These are phyloP conservation scores for Salinomyces thailandicus DNA, from an alignment of 2,329 filamentous ascomycete species.

Conservation along the genomic window DNA sequence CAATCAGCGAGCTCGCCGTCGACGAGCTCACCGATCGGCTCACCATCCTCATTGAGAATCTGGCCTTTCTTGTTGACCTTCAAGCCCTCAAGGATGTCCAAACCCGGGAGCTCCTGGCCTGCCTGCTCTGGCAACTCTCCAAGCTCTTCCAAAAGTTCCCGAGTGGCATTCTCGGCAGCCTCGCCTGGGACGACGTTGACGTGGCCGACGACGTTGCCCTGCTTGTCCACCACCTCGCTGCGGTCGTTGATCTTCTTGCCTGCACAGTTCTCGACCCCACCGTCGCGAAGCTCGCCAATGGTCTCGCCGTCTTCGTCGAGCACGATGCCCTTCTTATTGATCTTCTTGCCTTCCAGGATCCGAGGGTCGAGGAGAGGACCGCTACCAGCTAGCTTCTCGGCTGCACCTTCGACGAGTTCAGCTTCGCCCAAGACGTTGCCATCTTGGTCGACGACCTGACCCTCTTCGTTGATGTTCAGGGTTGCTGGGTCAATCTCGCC, in stretches of 20 bases:
- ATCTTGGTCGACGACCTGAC: slow-evolving; percentile 41
- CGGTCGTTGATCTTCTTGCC: slow-evolving; percentile 42
- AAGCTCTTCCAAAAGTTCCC: slow-evolving; percentile 37
- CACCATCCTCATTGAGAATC: slow-evolving; percentile 43
- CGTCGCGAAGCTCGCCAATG: slow-evolving; percentile 41
- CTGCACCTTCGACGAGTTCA: slow-evolving; percentile 40
- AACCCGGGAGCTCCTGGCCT: slow-evolving; percentile 28
- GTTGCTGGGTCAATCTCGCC: slow-evolving; percentile 35
- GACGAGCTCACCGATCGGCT: slow-evolving; percentile 42
- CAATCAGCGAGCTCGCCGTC: slow-evolving; percentile 52
- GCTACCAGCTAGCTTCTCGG: slow-evolving; percentile 37
- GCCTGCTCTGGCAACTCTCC: slow-evolving; percentile 27
- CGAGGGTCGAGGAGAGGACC: slow-evolving; percentile 28
- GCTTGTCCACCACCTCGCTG: slow-evolving; percentile 42
- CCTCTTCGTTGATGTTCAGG: slow-evolving; percentile 41
- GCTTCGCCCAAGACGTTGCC: slow-evolving; percentile 42
- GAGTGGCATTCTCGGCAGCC: slow-evolving; percentile 41
- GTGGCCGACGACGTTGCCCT: slow-evolving; percentile 40
- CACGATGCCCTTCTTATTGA: slow-evolving; percentile 49
- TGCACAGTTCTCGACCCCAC: slow-evolving; percentile 33
- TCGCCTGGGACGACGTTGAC: slow-evolving; percentile 40
- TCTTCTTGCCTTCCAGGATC: slow-evolving; percentile 43
- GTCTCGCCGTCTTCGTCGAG: slow-evolving; percentile 42
- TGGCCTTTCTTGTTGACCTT: slow-evolving; percentile 51
- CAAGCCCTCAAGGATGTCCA: slow-evolving; percentile 41